A percentile compares a stretch with the other conserved stretches of the same genome.
Evolutionary conservation across 179 eudicot genomes (phyloP).

Genomic region (Vitellaria paradoxa): DNA sequence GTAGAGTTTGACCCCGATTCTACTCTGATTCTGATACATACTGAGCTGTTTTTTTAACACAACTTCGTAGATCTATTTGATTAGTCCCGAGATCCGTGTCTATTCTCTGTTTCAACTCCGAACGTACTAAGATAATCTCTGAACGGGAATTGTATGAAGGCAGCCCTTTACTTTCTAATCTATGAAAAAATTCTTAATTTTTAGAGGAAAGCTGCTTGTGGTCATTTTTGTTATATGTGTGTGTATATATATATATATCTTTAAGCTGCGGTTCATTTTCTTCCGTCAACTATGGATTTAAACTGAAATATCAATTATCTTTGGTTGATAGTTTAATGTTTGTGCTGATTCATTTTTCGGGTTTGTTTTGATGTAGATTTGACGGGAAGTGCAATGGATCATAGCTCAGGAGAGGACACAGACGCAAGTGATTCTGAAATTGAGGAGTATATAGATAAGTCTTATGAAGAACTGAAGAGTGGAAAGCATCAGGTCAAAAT

Average conservation of each 20-base stretch:
- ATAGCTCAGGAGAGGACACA: constrained; percentile 62
- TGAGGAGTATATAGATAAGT: constrained; percentile 57
- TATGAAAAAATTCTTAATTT: background rate
- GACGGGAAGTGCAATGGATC: constrained; percentile 43
- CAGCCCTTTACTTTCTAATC: background rate
- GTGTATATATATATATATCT: background rate
- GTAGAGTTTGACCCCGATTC: background rate
- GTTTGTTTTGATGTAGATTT: background rate
- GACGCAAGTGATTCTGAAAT: constrained; percentile 73
- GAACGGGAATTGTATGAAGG: background rate
- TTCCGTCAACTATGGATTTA: background rate
- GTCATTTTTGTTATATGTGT: background rate
- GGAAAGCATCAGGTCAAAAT: constrained; percentile 40
- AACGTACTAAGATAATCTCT: background rate
- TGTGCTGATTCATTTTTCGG: background rate
- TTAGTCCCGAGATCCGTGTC: background rate
- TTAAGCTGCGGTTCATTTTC: background rate
- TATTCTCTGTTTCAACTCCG: background rate
- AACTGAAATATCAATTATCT: background rate
- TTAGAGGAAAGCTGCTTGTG: background rate
- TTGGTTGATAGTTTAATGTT: background rate
- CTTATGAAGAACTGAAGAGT: constrained; percentile 52
- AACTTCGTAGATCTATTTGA: too few relatives aligned
- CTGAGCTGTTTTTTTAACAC: background rate
- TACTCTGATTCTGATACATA: background rate